Conservation (phyloP, 257 asterid species). For the Solanum tacnaense region DNA sequence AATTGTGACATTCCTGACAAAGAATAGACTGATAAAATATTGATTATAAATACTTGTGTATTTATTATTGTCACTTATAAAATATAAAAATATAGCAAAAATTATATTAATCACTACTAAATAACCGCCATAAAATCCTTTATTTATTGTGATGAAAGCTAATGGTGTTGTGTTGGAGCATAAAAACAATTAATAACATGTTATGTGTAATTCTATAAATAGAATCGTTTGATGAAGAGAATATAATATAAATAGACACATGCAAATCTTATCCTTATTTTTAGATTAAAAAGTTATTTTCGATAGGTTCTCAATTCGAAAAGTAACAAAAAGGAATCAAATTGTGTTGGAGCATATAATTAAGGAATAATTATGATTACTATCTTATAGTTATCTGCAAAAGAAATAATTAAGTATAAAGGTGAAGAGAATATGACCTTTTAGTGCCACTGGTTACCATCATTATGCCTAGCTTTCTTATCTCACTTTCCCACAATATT, state of each 20-base stretch:
- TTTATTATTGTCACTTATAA: neutral
- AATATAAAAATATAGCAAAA: neutral
- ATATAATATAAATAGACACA: too few species aligned
- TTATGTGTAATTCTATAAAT: too few species aligned
- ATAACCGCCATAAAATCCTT: too few species aligned
- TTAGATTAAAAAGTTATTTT: too few species aligned
- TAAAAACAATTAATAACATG: too few species aligned
- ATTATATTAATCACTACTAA: too few species aligned
- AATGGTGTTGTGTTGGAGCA: rapidly evolving
- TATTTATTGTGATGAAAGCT: neutral
- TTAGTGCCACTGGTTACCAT: neutral
- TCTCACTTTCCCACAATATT: neutral
- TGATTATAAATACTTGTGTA: too few species aligned
- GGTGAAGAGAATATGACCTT: neutral
- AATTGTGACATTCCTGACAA: rapidly evolving
- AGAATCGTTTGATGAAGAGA: rapidly evolving
- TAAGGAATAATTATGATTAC: neutral
- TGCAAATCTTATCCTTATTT: too few species aligned
- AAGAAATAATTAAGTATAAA: neutral
- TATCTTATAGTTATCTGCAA: neutral
- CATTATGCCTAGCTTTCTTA: neutral
- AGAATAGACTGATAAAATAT: too few species aligned
- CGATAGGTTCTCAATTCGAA: rapidly evolving
- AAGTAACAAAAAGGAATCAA: neutral
- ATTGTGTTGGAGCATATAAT: neutral